A percentile compares a stretch with the other conserved stretches of the same genome.
These are phyloP conservation scores for Podospora pseudocomata DNA, from an alignment of 495 filamentous ascomycete species.

Conservation along the genomic window DNA sequence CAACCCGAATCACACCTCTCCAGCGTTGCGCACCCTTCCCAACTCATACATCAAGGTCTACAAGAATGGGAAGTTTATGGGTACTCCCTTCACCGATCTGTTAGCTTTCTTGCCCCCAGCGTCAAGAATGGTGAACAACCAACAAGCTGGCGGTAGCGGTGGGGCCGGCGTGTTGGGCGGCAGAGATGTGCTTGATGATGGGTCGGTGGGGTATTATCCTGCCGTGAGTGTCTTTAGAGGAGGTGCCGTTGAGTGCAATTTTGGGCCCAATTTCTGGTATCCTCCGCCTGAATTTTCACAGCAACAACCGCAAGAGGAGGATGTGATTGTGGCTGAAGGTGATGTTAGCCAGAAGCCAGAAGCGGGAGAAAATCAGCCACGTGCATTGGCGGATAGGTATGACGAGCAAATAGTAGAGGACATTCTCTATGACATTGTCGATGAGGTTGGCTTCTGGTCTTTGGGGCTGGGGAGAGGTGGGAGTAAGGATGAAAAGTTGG, in stretches of 20 bases:
- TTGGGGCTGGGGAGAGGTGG: slow-evolving; percentile 10
- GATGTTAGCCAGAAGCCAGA: slow-evolving; percentile 20
- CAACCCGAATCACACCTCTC: slow-evolving; percentile 66
- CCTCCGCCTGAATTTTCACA: slow-evolving; percentile 57
- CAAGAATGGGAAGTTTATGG: slow-evolving; percentile 84
- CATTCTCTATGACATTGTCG: slow-evolving; percentile 83
- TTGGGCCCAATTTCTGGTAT: slow-evolving; percentile 86
- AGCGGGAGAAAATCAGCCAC: slow-evolving; percentile 35
- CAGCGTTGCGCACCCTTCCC: slow-evolving; percentile 76
- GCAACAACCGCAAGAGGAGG: slow-evolving; percentile 26
- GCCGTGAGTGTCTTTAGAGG: slow-evolving; percentile 88
- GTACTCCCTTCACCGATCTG: slow-evolving; percentile 82
- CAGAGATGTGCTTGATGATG: slow-evolving; percentile 82
- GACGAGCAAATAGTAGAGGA: slow-evolving; percentile 96
- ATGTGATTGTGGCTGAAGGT: slow-evolving; percentile 52
- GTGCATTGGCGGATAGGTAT: slow-evolving; percentile 67
- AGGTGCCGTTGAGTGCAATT: slow-evolving; percentile 86
- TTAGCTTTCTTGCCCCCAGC: slow-evolving; percentile 91
- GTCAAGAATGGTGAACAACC: slow-evolving; percentile 59
- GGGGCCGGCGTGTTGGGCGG: slow-evolving; percentile 23
- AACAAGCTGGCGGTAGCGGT: slow-evolving; percentile 54
- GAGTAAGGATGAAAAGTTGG: not conserved
- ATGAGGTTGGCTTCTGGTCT: slow-evolving; percentile 78
- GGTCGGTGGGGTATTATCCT: slow-evolving; percentile 91
- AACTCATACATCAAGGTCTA: slow-evolving; percentile 82